Conservation (phyloP, 2,329 filamentous ascomycete species). For the Beauveria scarabaeidicola region DNA sequence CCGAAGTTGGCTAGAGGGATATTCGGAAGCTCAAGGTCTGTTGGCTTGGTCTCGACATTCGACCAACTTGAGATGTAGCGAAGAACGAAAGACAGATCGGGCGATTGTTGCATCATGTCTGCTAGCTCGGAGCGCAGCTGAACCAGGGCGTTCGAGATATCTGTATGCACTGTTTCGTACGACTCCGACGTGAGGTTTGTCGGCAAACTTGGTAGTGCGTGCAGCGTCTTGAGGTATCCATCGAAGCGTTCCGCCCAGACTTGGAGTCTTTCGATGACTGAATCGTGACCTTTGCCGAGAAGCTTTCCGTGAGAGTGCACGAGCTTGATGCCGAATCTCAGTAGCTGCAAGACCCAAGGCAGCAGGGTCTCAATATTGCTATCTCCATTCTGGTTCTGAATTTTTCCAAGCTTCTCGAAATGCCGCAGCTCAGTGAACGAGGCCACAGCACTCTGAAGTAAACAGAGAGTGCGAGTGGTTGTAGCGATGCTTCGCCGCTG, state of each 20-base stretch:
- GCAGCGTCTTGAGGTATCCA: slow-evolving; percentile 32
- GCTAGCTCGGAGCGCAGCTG: slow-evolving; percentile 34
- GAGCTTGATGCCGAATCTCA: slow-evolving; percentile 53
- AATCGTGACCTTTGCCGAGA: slow-evolving; percentile 41
- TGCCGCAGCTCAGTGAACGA: slow-evolving; percentile 21
- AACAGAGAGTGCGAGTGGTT: slow-evolving; percentile 27
- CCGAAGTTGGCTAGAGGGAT: slow-evolving; percentile 40
- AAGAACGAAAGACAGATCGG: slow-evolving; percentile 56
- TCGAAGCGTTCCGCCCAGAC: slow-evolving; percentile 42
- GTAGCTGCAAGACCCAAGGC: slow-evolving; percentile 61
- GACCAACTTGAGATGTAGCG: slow-evolving; percentile 61
- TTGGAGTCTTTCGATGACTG: slow-evolving; percentile 37
- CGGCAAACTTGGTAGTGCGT: slow-evolving; percentile 41
- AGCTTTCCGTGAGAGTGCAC: slow-evolving; percentile 60
- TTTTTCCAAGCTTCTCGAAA: slow-evolving; percentile 21
- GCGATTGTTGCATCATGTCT: slow-evolving; percentile 30
- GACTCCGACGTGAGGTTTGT: slow-evolving; percentile 36
- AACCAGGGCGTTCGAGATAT: slow-evolving; percentile 28
- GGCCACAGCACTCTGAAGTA: slow-evolving; percentile 29
- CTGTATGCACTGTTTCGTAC: slow-evolving; percentile 24
- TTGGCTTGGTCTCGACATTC: slow-evolving; percentile 20
- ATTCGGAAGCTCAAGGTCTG: slow-evolving; percentile 9
- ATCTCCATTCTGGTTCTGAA: slow-evolving; percentile 16
- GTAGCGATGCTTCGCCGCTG: slow-evolving; percentile 48
- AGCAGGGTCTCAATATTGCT: slow-evolving; percentile 22